Evolutionary conservation across 2,329 filamentous ascomycete species (phyloP), one percentile per base, ranked within the genome.

Genomic region (Sporothrix mexicana): DNA sequence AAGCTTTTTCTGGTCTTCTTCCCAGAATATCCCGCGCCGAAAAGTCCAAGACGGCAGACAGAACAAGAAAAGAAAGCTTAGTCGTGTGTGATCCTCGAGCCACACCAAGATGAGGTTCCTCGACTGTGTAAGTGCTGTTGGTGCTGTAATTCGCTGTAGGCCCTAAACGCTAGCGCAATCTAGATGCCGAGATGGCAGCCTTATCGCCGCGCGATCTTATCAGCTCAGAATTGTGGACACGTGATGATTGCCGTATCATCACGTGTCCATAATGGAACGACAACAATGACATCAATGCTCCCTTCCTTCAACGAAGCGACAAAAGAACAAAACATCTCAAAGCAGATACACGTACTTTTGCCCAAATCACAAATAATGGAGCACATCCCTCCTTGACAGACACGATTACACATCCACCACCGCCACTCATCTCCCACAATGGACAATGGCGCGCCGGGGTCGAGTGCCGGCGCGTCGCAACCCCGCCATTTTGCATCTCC

Each of bases 211-310:
- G 6, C 30, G 23, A 57, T 30, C 55, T 30, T 30, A 57, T 30
- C 55, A 30, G 20, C 2, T 20, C 7, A 10, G 17, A 53, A n/a
- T 17, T 20, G 6, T 12, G 30, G 55, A 17, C 61, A 64, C 61
- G 61, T 64, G 61, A 45, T 47, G 41, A 45, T 45, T 23, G 3
- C 8, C 1, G 15, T 15, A 47, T 64, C 41, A 12, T 20, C 61
- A 64, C 61, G 61, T 64, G 61, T 45, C 59, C 61, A 23, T 64
- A 55, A 25, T 55, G 20, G 20, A 13, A 47, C 51, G 8, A 20
- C 4, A 20, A 55, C 61, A 12, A 64, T 64, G 61, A 64, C 61
- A 64, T 64, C 61, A 64, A 45, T 20, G 59, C 59, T 64, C 12
- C n/a, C 41, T 64, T 47, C 20, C 41, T 20, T 15, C 36, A 1